These are phyloP conservation scores for Lumnitzera racemosa DNA, from an alignment of 345 rosid genomes.

Conservation along the genomic window DNA sequence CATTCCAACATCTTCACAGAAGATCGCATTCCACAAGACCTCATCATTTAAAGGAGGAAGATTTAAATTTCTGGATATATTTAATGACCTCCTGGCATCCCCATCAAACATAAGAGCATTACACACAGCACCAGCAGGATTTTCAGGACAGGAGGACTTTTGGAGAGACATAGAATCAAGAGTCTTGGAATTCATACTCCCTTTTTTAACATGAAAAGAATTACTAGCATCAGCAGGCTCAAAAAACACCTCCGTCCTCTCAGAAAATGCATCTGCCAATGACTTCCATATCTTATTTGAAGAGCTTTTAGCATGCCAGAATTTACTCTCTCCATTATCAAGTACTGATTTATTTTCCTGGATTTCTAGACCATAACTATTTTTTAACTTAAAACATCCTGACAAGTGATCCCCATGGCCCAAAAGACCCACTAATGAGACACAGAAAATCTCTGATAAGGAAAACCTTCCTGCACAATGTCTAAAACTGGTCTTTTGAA, in stretches of 20 bases:
- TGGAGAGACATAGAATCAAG: slow-evolving; percentile 19
- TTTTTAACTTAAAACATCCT: slow-evolving; percentile 30
- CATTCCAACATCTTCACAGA: slow-evolving; percentile 26
- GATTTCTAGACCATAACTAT: slow-evolving; percentile 25
- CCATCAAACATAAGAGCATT: slow-evolving; percentile 42
- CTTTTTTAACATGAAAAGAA: slow-evolving; percentile 19
- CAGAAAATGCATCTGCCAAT: slow-evolving; percentile 36
- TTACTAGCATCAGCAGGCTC: slow-evolving; percentile 21
- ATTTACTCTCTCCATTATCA: slow-evolving; percentile 21
- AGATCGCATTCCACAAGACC: slow-evolving; percentile 52
- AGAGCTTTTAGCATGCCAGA: slow-evolving; percentile 24
- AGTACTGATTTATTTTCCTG: slow-evolving; percentile 15
- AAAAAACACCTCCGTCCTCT: slow-evolving; percentile 28
- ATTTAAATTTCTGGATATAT: slow-evolving; percentile 44
- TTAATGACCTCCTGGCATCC: slow-evolving; percentile 46
- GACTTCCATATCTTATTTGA: slow-evolving; percentile 58
- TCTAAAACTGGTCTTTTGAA: slow-evolving; percentile 1
- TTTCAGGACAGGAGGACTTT: slow-evolving; percentile 67
- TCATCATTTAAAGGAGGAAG: slow-evolving; percentile 82
- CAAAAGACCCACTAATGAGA: slow-evolving; percentile 73
- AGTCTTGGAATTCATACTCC: slow-evolving; percentile 10
- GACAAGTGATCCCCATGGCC: slow-evolving; percentile 69
- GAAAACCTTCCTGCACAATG: no score
- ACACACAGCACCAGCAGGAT: slow-evolving; percentile 61
- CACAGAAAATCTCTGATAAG: slow-evolving; percentile 27